phyloP scores from a whole-genome alignment of 768 basidiomycete genomes.

The Mycena floridula region DNA sequence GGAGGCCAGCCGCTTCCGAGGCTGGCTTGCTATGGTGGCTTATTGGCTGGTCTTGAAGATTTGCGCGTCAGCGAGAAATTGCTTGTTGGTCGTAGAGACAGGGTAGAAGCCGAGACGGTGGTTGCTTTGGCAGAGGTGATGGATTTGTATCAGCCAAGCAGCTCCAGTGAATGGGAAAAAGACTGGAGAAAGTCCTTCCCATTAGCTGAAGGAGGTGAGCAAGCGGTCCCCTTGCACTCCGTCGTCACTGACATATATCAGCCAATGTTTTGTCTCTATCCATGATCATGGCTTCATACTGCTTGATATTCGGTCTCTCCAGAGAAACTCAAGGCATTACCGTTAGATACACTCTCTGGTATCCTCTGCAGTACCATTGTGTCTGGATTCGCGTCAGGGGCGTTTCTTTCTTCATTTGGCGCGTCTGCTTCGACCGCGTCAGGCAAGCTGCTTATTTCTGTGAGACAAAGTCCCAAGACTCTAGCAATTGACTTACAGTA shows the following conservation, averaged over 20 bases:
- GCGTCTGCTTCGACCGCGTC: conserved; percentile 20
- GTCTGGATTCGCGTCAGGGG: conserved; percentile 49
- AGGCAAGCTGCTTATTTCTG: conserved; percentile 25
- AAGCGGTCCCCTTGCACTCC: not conserved
- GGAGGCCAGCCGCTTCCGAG: conserved; percentile 61
- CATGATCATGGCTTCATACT: conserved; percentile 45
- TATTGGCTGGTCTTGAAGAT: conserved; percentile 62
- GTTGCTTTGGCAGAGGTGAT: conserved; percentile 71
- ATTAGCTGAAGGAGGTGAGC: conserved; percentile 7
- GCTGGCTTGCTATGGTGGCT: conserved; percentile 56
- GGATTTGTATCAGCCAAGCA: conserved; percentile 40
- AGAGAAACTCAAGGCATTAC: conserved; percentile 53
- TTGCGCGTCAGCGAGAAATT: conserved; percentile 23
- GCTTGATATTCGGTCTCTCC: no score
- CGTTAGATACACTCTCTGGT: conserved; percentile 37
- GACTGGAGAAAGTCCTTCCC: conserved; percentile 26
- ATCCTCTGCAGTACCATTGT: conserved; percentile 41
- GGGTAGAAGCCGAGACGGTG: conserved; percentile 59
- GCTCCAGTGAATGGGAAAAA: conserved; percentile 50
- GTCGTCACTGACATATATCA: conserved; percentile 7
- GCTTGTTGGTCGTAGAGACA: conserved; percentile 25
- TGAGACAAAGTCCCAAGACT: no score
- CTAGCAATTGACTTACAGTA: conserved; percentile 3
- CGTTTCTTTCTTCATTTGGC: conserved; percentile 40
- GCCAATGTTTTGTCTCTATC: conserved; percentile 40